Conservation (phyloP, 2,329 filamentous ascomycete species). For the Tetracladium maxilliforme region DNA sequence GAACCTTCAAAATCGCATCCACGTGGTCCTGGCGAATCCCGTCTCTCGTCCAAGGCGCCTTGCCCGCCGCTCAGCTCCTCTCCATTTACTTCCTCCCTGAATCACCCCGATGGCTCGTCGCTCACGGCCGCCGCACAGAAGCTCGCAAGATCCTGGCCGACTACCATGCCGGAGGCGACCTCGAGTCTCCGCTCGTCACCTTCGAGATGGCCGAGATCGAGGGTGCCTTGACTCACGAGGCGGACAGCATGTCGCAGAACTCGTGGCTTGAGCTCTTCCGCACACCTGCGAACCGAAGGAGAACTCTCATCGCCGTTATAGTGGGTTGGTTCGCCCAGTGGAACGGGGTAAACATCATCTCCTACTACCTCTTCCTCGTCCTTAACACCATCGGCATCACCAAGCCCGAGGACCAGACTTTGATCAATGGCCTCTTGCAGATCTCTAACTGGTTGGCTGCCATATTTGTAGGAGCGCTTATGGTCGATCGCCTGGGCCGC, state of each 20-base stretch:
- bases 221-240: constrained; percentile 24
- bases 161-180: constrained; percentile 23
- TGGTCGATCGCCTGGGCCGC: constrained; percentile 14
- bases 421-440: constrained; percentile 12
- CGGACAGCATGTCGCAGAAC: constrained; percentile 28
- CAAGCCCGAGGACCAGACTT: constrained; percentile 14
- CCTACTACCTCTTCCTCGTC: constrained; percentile 21
- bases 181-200: constrained; percentile 20
- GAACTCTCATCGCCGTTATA: constrained; percentile 35
- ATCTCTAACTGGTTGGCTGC: constrained; percentile 8
- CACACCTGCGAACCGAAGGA: constrained; percentile 35
- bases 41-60: constrained; percentile 14
- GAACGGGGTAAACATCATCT: constrained; percentile 35
- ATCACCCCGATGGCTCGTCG: constrained; percentile 20
- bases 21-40: constrained; percentile 19
- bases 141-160: constrained; percentile 24
- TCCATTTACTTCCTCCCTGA: constrained; percentile 19
- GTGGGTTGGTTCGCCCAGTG: constrained; percentile 42
- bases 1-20: no score
- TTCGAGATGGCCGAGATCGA: constrained; percentile 26
- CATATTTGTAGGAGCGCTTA: no score
- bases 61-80: constrained; percentile 6
- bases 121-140: constrained; percentile 15
- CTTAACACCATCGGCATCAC: constrained; percentile 18
- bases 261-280: constrained; percentile 28